These are phyloP conservation scores for Aspergillus carbonarius DNA, from an alignment of 2,329 filamentous ascomycete species.

Conservation along the genomic window DNA sequence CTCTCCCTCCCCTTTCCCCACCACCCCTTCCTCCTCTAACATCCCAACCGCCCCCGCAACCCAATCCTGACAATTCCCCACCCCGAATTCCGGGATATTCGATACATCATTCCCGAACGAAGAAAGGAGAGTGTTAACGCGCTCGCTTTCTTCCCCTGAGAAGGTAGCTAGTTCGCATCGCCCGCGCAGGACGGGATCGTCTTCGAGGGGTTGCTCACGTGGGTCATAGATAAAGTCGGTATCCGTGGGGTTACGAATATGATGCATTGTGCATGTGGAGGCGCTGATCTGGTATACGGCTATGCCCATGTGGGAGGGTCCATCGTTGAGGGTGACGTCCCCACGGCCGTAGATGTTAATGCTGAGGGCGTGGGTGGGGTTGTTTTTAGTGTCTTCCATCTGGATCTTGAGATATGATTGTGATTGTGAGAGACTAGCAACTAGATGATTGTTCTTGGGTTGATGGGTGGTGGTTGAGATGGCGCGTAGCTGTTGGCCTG, in stretches of 20 bases:
- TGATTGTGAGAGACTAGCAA: no score
- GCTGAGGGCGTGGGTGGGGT: constrained; percentile 6
- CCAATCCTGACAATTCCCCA: constrained; percentile 19
- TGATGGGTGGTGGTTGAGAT: neutral
- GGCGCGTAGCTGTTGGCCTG: neutral
- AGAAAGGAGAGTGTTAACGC: constrained; percentile 2
- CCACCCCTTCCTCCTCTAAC: constrained; percentile 7
- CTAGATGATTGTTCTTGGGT: neutral
- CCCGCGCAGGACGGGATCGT: constrained; percentile 19
- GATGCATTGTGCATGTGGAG: constrained; percentile 23
- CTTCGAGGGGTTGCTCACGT: constrained; percentile 18
- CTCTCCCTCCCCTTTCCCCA: constrained; percentile 9
- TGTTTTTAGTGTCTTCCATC: neutral
- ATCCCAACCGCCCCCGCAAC: constrained; percentile 11
- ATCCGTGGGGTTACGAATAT: constrained; percentile 21
- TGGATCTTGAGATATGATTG: neutral
- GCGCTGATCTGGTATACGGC: constrained; percentile 19
- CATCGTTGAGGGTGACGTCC: constrained; percentile 19
- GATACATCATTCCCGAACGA: constrained; percentile 12
- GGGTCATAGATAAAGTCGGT: constrained; percentile 22
- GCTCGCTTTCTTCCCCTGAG: constrained; percentile 5
- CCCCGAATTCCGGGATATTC: constrained; percentile 20
- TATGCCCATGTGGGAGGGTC: constrained; percentile 22
- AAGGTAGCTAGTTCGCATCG: constrained; percentile 19
- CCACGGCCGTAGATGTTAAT: constrained; percentile 26